Conservation (phyloP, 331 rosid species). For the Quercus phellos region DNA sequence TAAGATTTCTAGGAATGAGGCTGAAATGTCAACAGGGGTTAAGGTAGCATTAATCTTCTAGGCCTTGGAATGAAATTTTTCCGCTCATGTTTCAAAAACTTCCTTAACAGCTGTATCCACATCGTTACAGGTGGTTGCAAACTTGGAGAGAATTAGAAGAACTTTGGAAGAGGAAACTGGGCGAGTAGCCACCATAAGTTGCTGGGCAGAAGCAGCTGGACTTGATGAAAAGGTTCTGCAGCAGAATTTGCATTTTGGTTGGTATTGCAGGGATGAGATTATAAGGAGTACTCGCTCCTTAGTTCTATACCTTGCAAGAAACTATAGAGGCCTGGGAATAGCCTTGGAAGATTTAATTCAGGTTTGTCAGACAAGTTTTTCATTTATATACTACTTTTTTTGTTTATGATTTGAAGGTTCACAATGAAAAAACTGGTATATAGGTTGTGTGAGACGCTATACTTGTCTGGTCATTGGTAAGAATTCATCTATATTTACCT, state of each 20-base stretch:
- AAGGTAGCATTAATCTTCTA: conserved; percentile 51
- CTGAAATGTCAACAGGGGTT: conserved; percentile 65
- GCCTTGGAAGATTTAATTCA: conserved; percentile 78
- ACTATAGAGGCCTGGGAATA: conserved; percentile 73
- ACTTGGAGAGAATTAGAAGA: conserved; percentile 61
- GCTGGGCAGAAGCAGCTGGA: conserved; percentile 83
- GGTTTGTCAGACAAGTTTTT: conserved; percentile 41
- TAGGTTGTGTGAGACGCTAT: not conserved
- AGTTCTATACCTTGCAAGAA: conserved; percentile 67
- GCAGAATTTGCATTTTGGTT: conserved; percentile 54
- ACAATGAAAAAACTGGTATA: not conserved
- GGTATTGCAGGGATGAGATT: conserved; percentile 72
- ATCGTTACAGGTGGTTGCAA: conserved; percentile 51
- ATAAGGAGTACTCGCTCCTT: conserved; percentile 68
- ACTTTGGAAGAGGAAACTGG: conserved; percentile 64
- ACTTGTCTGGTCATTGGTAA: not conserved
- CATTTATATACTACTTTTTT: not conserved
- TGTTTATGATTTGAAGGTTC: not conserved
- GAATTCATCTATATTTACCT: not conserved
- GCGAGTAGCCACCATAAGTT: conserved; percentile 48
- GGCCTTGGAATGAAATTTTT: not conserved
- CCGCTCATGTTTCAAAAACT: conserved; percentile 1
- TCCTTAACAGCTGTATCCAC: not conserved
- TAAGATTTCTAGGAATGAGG: conserved; percentile 56
- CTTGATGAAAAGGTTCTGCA: conserved; percentile 53